Percentiles rank a stretch among this genome's conserved stretches.
phyloP scores from a whole-genome alignment of 2,329 filamentous ascomycete species.

The Knoxdaviesia proteae region DNA sequence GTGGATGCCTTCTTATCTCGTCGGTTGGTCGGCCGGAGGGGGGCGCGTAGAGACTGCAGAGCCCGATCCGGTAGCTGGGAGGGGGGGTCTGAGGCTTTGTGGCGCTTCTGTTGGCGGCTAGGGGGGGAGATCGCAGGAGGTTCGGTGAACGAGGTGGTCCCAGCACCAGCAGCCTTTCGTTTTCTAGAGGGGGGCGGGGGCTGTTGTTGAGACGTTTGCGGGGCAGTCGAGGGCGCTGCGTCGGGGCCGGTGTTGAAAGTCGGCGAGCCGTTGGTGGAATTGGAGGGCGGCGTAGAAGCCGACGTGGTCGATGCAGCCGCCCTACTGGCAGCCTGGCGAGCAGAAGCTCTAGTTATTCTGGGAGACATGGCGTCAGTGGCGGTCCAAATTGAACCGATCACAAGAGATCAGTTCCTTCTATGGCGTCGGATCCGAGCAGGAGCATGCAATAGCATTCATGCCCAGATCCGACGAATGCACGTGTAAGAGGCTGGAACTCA shows the following conservation, averaged over 20 bases:
- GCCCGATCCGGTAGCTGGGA: conserved; percentile 1
- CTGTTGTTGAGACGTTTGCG: conserved; percentile 15
- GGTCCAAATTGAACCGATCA: too few species aligned
- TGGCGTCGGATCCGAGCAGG: too few species aligned
- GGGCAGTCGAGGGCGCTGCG: conserved; percentile 12
- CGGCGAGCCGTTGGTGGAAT: conserved; percentile 17
- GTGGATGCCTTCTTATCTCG: conserved; percentile 17
- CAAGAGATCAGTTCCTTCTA: too few species aligned
- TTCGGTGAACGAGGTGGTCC: conserved; percentile 15
- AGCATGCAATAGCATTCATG: too few species aligned
- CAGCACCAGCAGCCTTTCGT: conserved; percentile 47
- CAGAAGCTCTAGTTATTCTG: conserved; percentile 90
- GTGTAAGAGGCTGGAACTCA: too few species aligned
- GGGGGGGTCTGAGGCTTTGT: conserved; percentile 4
- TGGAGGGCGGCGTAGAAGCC: conserved; percentile 17
- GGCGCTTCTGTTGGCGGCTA: conserved; percentile 10
- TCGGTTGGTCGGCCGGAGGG: conserved; percentile 1
- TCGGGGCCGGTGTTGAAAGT: conserved; percentile 18
- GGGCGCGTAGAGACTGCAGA: not conserved
- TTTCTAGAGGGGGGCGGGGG: conserved; percentile 40
- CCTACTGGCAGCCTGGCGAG: conserved; percentile 62
- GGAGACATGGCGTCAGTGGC: conserved; percentile 11
- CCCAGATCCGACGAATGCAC: too few species aligned
- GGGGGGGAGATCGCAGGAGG: conserved; percentile 9
- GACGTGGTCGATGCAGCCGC: conserved; percentile 24